Evolutionary conservation across 257 asterid species (phyloP), one percentile per base, ranked within the genome.

Genomic region (Solanum gracilifrons): DNA sequence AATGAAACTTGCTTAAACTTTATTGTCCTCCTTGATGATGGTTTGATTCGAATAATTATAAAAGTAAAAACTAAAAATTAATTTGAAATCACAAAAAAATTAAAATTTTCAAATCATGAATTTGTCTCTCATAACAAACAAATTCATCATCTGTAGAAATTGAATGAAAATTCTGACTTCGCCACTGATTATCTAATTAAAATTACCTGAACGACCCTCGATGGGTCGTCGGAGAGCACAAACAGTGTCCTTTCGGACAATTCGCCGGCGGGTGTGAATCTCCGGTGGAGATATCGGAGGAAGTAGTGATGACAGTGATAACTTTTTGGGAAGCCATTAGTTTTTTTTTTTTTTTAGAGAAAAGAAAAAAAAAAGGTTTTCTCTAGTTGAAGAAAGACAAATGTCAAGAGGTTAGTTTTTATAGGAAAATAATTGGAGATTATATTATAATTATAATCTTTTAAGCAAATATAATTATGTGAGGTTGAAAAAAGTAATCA

Each of bases 181-280:
- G 6, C 4, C 13, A 31, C 12, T 7, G 71, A 10, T 62, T 13
- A 68, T 27, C 4, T 1, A 6, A 68, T 7, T 32, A 16, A 8
- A 71, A 32, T 9, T 71, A 80, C 85, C 85, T 79, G 76, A 88
- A 88, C 0, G 90, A 88, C n/a, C 90, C 90, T 77, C 51, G 15
- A 76, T 88, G 90, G 11, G 86, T 88, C 33, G 90, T 88, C 62
- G 90, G 90, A 16, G 90, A 88, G 66, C 90, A 88, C 46, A 88
- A 60, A 25, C 90, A 88, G 86, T 86, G 88, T 2, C 87, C 89
- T 64, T 76, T 86, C n/a, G 88, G 88, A 9, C 85, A 86, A 48
- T 58, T 86, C 39, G 39, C 85, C 74, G 72, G 87, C 74, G 72
- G 83, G 29, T 43, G 29, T 2, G 83, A 69, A 39, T 71, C 87